These are phyloP conservation scores for Myriangium duriaei DNA, from an alignment of 2,329 filamentous ascomycete genomes.

Conservation along the genomic window DNA sequence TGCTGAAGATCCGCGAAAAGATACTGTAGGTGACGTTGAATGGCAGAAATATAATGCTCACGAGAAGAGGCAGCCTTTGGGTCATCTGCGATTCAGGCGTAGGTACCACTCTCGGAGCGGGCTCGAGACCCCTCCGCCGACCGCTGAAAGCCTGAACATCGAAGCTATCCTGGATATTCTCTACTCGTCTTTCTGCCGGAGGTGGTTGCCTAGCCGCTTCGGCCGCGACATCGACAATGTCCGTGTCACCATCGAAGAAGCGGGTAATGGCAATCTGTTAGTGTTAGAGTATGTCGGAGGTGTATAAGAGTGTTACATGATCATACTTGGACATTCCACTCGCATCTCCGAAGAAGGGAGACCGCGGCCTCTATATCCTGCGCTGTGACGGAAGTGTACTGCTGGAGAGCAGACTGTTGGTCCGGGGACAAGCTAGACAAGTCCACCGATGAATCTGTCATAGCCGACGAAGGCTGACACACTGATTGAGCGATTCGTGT, in stretches of 20 bases:
- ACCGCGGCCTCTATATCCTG: slow-evolving; percentile 67
- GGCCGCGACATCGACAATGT: slow-evolving; percentile 67
- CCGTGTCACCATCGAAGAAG: slow-evolving; percentile 94
- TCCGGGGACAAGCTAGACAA: slow-evolving; percentile 58
- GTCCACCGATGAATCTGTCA: slow-evolving; percentile 32
- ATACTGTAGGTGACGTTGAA: slow-evolving; percentile 67
- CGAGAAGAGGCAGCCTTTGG: slow-evolving; percentile 59
- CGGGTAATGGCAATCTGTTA: slow-evolving; percentile 82
- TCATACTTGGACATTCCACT: slow-evolving; percentile 86
- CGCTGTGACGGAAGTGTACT: slow-evolving; percentile 78
- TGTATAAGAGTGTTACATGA: background rate
- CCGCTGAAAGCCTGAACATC: slow-evolving; percentile 17
- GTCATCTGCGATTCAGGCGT: slow-evolving; percentile 53
- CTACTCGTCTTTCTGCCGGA: slow-evolving; percentile 52
- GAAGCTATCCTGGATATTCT: slow-evolving; percentile 54
- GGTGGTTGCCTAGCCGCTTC: slow-evolving; percentile 56
- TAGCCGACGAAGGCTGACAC: slow-evolving; percentile 26
- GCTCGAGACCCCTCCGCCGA: slow-evolving; percentile 38
- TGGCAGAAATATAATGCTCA: slow-evolving; percentile 69
- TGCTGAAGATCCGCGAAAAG: slow-evolving; percentile 55
- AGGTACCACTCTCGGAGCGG: slow-evolving; percentile 76
- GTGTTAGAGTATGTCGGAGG: slow-evolving; percentile 14
- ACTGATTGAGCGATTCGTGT: too few species aligned
- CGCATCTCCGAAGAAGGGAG: slow-evolving; percentile 66
- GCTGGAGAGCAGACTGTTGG: slow-evolving; percentile 75